Conservation (phyloP, 345 rosid genomes). For the Gossypium anomalum region DNA sequence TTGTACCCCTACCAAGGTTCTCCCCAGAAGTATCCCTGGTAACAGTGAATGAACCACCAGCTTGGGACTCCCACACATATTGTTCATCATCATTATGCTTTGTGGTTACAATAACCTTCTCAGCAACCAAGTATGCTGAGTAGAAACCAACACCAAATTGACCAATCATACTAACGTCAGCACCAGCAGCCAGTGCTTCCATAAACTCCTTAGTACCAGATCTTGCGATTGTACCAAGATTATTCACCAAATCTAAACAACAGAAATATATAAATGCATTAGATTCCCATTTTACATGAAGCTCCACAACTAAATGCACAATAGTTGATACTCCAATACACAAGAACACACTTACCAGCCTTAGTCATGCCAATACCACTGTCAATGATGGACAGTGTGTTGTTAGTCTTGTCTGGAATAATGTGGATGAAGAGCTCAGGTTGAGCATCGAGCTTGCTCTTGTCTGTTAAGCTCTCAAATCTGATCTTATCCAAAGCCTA, state of each 20-base stretch:
- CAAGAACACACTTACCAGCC: constrained; percentile 47
- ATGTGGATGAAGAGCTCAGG: constrained; percentile 85
- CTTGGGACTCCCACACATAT: constrained; percentile 90
- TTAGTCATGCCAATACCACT: constrained; percentile 89
- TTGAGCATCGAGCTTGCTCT: constrained; percentile 81
- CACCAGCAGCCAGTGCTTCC: constrained; percentile 88
- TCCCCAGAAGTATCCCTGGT: constrained; percentile 72
- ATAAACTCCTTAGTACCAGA: constrained; percentile 88
- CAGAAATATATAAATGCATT: neutral
- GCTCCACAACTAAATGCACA: neutral
- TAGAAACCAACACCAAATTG: constrained; percentile 90
- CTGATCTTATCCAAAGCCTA: constrained; percentile 87
- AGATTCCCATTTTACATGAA: neutral
- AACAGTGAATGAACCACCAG: constrained; percentile 85
- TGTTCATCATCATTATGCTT: constrained; percentile 91
- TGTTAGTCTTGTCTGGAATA: constrained; percentile 68
- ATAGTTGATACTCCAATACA: neutral
- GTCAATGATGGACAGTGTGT: constrained; percentile 57
- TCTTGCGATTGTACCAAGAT: constrained; percentile 82
- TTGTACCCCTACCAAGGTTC: constrained; percentile 74
- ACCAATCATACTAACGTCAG: constrained; percentile 89
- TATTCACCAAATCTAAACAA: constrained; percentile 76
- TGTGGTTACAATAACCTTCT: constrained; percentile 64
- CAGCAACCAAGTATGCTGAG: constrained; percentile 79
- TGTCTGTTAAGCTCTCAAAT: constrained; percentile 83